A percentile compares a stretch with the other conserved stretches of the same genome.
These are phyloP conservation scores for Suillus subalutaceus DNA, from an alignment of 768 basidiomycete species.

Conservation along the genomic window DNA sequence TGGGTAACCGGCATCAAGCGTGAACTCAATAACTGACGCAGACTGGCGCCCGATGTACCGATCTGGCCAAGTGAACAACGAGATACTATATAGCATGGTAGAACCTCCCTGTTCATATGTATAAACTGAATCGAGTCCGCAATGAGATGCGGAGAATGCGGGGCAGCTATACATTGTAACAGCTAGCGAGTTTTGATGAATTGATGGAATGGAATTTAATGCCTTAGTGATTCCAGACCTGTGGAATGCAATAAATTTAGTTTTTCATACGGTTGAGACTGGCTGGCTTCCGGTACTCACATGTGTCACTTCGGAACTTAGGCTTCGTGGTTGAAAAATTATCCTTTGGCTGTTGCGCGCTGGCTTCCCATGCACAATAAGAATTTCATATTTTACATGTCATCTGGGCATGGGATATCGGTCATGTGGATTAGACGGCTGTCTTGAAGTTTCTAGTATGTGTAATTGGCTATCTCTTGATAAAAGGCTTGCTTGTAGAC, in stretches of 20 bases:
- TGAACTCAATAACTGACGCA: not conserved
- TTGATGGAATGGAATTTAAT: not conserved
- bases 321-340: not conserved
- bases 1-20: not conserved
- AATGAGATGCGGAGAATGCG: slow-evolving; percentile 5
- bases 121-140: not conserved
- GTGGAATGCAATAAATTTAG: not conserved
- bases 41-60: not conserved
- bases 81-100: not conserved
- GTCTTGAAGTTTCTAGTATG: not conserved
- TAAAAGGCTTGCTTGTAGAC: not conserved
- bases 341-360: not conserved
- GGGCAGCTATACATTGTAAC: not conserved
- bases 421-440: not conserved
- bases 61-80: not conserved
- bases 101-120: not conserved
- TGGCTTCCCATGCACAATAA: slow-evolving; percentile 3
- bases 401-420: not conserved
- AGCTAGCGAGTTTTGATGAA: not conserved
- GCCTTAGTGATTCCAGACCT: not conserved
- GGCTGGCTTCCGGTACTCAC: not conserved
- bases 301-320: not conserved
- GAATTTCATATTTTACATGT: not conserved
- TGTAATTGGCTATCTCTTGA: not conserved
- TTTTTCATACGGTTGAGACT: not conserved